Percentiles rank a stretch among this genome's conserved stretches.
Conservation (phyloP, 805 yeast genomes). For the Yamadazyma nakazawae region DNA sequence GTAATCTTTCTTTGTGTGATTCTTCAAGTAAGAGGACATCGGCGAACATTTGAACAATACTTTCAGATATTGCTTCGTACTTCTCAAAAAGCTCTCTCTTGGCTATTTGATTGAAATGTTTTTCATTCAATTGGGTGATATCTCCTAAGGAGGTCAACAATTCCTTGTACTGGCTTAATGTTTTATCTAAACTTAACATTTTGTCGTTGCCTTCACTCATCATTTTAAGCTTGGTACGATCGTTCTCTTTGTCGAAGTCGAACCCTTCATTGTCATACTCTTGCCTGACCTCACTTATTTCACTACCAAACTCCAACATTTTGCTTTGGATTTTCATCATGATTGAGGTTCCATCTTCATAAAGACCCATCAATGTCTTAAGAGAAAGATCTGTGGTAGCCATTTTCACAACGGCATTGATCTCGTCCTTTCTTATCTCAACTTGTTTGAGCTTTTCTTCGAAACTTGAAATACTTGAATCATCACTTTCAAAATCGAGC, state of each 20-base stretch:
- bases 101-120: slow-evolving; percentile 21
- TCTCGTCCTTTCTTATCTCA: slow-evolving; percentile 15
- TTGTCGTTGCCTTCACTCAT: slow-evolving; percentile 21
- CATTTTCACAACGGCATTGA: slow-evolving; percentile 39
- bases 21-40: slow-evolving; percentile 28
- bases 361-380: slow-evolving; percentile 42
- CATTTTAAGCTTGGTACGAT: slow-evolving; percentile 35
- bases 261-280: slow-evolving; percentile 44
- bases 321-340: slow-evolving; percentile 43
- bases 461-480: slow-evolving; percentile 34
- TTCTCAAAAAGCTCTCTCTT: slow-evolving; percentile 24
- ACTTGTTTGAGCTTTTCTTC: slow-evolving; percentile 23
- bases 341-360: slow-evolving; percentile 40
- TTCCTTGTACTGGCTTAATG: slow-evolving; percentile 24
- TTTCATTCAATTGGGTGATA: slow-evolving; percentile 13
- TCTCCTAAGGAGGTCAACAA: slow-evolving; percentile 26
- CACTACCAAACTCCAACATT: slow-evolving; percentile 44
- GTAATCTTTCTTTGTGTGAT: slow-evolving; percentile 27
- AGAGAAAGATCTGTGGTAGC: slow-evolving; percentile 45
- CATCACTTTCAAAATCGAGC: slow-evolving; percentile 71
- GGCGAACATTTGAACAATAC: slow-evolving; percentile 26
- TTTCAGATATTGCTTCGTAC: slow-evolving; percentile 24
- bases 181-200: slow-evolving; percentile 24
- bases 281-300: slow-evolving; percentile 39
- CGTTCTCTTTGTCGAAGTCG: slow-evolving; percentile 52